Conservation (phyloP, 2,329 filamentous ascomycete species). For the Lasiodiplodia sp. region DNA sequence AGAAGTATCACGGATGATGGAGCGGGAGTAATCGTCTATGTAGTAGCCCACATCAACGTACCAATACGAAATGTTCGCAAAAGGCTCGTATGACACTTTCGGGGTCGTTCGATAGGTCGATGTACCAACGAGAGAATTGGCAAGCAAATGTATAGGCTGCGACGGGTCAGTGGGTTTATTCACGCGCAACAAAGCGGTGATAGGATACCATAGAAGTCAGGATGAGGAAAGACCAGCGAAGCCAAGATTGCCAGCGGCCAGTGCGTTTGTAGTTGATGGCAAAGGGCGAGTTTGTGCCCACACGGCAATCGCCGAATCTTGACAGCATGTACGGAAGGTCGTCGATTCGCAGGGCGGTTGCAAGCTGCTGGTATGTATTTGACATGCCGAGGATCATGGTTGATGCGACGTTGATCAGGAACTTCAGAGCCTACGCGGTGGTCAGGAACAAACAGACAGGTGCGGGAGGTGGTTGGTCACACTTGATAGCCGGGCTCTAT, state of each 20-base stretch:
- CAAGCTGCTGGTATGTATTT: conserved; percentile 43
- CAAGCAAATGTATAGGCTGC: conserved; percentile 40
- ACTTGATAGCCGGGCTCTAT: background rate
- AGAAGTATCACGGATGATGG: too few relatives aligned
- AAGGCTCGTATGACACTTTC: background rate
- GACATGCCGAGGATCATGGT: conserved; percentile 43
- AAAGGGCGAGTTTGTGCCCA: conserved; percentile 20
- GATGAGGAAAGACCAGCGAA: background rate
- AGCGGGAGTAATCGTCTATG: background rate
- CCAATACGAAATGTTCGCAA: background rate
- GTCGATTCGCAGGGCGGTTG: conserved; percentile 37
- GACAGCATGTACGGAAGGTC: conserved; percentile 1
- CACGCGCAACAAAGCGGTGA: background rate
- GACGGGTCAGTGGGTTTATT: background rate
- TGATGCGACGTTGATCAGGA: conserved; percentile 40
- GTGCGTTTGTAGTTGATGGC: conserved; percentile 8
- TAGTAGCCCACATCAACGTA: background rate
- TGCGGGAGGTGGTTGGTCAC: background rate
- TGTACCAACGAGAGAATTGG: conserved; percentile 41
- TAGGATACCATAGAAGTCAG: background rate
- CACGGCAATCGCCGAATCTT: background rate
- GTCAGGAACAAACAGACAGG: background rate
- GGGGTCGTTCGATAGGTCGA: conserved; percentile 19
- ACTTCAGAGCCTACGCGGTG: conserved; percentile 2
- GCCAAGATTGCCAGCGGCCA: background rate